Evolutionary conservation across 2,329 filamentous ascomycete genomes (phyloP).

Genomic region (Phoma sp.): DNA sequence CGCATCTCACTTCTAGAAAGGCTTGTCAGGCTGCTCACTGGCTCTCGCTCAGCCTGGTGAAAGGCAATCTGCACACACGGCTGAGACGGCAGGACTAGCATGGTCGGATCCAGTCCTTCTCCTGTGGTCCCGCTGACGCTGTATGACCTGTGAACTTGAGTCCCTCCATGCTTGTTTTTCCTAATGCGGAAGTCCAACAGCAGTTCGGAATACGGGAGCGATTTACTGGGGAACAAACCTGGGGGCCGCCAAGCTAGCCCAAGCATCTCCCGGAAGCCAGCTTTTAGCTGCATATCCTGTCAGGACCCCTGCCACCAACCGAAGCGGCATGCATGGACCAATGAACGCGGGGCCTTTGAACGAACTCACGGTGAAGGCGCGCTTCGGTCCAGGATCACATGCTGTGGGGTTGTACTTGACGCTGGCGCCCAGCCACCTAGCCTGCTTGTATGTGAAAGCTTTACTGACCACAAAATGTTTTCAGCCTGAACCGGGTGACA

Average conservation of each 20-base stretch:
- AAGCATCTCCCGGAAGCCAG: conserved; percentile 26
- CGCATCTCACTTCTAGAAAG: conserved; percentile 44
- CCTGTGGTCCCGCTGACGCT: conserved; percentile 15
- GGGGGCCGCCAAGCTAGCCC: conserved; percentile 37
- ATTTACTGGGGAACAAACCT: conserved; percentile 33
- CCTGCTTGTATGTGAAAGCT: conserved; percentile 20
- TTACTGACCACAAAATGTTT: conserved; percentile 22
- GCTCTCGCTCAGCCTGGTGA: conserved; percentile 7
- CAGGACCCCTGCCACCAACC: conserved; percentile 21
- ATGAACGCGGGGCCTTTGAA: conserved; percentile 27
- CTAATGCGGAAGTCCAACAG: conserved; percentile 34
- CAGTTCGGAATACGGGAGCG: conserved; percentile 33
- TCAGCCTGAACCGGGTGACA: conserved; percentile 21
- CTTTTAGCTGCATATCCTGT: conserved; percentile 19
- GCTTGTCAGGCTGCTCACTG: conserved; percentile 27
- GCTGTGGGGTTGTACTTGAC: conserved; percentile 5
- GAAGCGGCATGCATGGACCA: conserved; percentile 30
- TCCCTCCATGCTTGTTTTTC: conserved; percentile 4
- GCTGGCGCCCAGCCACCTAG: conserved; percentile 13
- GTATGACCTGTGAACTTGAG: conserved; percentile 17
- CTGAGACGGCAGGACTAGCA: conserved; percentile 16
- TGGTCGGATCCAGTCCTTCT: conserved; percentile 2
- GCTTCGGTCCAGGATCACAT: conserved; percentile 17
- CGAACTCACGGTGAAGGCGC: conserved; percentile 18
- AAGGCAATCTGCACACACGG: conserved; percentile 16